Evolutionary conservation across 2,329 filamentous ascomycete species (phyloP).

Genomic region (Ceratocystis papillata): DNA sequence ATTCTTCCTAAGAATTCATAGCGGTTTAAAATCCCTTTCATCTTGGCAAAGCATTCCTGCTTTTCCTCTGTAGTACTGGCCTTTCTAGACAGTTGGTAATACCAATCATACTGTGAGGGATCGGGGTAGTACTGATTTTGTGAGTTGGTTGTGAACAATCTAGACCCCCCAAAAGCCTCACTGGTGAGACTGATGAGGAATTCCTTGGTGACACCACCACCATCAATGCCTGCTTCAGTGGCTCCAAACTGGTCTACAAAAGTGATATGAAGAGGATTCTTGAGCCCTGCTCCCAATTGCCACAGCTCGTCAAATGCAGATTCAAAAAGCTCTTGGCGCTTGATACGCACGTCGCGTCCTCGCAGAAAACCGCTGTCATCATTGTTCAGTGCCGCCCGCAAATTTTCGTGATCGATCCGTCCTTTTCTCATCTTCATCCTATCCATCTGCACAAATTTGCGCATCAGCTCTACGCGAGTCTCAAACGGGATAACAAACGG

Average conservation of each 20-base stretch:
- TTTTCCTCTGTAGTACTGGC: background rate
- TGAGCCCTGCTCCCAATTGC: constrained; percentile 65
- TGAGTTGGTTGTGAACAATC: constrained; percentile 66
- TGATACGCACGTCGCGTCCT: constrained; percentile 66
- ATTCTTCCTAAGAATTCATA: constrained; percentile 91
- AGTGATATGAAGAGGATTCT: constrained; percentile 92
- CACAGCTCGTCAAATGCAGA: constrained; percentile 83
- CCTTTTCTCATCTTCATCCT: constrained; percentile 61
- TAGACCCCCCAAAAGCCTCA: constrained; percentile 61
- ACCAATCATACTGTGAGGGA: constrained; percentile 62
- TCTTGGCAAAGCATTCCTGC: constrained; percentile 2
- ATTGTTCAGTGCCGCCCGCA: constrained; percentile 22
- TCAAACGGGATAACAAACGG: constrained; percentile 93
- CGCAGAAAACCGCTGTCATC: constrained; percentile 20
- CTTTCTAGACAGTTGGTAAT: constrained; percentile 45
- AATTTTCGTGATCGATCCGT: constrained; percentile 27
- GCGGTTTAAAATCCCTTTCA: constrained; percentile 49
- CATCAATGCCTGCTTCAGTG: constrained; percentile 87
- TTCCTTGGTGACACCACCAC: constrained; percentile 93
- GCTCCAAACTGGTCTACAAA: constrained; percentile 87
- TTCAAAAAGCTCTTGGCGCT: constrained; percentile 66
- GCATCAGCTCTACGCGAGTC: constrained; percentile 82
- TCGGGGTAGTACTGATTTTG: constrained; percentile 79
- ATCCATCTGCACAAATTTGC: constrained; percentile 67
- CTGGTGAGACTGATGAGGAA: constrained; percentile 82